Evolutionary conservation across 805 yeast genomes (phyloP).

Genomic region (Isabelozyma rhagii): DNA sequence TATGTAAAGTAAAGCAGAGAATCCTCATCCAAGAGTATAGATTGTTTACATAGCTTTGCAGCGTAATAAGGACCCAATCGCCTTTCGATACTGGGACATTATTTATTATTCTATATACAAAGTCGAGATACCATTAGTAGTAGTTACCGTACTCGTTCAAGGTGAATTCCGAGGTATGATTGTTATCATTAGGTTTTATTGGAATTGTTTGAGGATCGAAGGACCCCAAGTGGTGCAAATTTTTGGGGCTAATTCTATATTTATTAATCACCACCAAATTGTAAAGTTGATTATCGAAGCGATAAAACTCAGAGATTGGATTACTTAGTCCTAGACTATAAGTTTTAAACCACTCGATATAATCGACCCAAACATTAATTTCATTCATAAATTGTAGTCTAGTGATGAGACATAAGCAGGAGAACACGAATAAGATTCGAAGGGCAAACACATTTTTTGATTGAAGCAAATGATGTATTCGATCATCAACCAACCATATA

Average conservation of each 20-base stretch:
- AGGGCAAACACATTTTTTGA: neutral
- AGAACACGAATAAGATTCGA: neutral
- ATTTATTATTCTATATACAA: no score
- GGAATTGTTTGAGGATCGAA: neutral
- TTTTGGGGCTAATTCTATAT: neutral
- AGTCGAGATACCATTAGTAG: neutral
- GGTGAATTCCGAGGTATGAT: neutral
- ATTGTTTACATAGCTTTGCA: no score
- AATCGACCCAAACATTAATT: neutral
- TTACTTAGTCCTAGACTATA: neutral
- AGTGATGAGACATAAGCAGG: neutral
- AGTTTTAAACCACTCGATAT: neutral
- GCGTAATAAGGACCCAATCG: no score
- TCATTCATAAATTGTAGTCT: neutral
- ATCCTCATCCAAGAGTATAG: no score
- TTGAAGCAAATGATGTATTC: neutral
- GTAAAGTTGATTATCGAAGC: neutral
- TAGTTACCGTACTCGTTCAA: neutral
- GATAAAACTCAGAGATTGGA: neutral
- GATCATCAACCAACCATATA: neutral
- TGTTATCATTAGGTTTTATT: neutral
- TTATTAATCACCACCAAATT: neutral
- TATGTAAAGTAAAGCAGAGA: no score
- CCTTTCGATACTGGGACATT: no score
- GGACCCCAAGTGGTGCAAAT: neutral